Evolutionary conservation across 179 eudicot species (phyloP).

Genomic region (Carnegiea gigantea): DNA sequence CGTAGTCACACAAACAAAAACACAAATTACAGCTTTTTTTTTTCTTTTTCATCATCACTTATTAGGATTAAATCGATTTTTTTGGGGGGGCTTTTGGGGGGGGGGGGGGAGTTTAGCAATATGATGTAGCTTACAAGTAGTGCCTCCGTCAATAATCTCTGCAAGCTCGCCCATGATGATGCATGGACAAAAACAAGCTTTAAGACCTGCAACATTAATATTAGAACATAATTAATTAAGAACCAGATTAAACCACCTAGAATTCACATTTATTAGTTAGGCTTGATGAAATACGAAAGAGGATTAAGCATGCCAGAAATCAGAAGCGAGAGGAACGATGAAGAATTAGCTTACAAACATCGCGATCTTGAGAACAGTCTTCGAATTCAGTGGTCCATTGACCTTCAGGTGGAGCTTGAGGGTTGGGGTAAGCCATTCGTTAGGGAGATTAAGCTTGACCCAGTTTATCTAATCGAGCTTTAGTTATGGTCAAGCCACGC

Average conservation of each 20-base stretch:
- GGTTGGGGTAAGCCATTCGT: constrained; percentile 19
- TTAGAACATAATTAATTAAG: neutral
- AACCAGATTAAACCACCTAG: neutral
- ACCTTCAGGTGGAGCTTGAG: constrained; percentile 27
- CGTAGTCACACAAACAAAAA: neutral
- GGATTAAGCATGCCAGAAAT: neutral
- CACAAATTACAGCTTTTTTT: neutral
- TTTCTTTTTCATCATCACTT: no score
- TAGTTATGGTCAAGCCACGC: neutral
- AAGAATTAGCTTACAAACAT: constrained; percentile 24
- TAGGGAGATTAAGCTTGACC: neutral
- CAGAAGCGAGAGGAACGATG: neutral
- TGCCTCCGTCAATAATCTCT: constrained; percentile 37
- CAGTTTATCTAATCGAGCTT: neutral
- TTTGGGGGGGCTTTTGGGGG: no score
- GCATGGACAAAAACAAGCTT: constrained; percentile 33
- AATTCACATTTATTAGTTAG: no score
- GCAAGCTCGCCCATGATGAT: constrained; percentile 40
- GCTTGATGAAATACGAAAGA: no score
- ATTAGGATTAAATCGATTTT: no score
- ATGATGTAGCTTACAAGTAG: constrained; percentile 29
- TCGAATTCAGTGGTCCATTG: constrained; percentile 39
- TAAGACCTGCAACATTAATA: constrained; percentile 29
- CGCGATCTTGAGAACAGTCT: constrained; percentile 32
- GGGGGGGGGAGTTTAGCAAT: no score